Percentiles rank a stretch among this genome's conserved stretches.
These are phyloP conservation scores for Colletotrichum tanaceti DNA, from an alignment of 2,329 filamentous ascomycete genomes.

Conservation along the genomic window DNA sequence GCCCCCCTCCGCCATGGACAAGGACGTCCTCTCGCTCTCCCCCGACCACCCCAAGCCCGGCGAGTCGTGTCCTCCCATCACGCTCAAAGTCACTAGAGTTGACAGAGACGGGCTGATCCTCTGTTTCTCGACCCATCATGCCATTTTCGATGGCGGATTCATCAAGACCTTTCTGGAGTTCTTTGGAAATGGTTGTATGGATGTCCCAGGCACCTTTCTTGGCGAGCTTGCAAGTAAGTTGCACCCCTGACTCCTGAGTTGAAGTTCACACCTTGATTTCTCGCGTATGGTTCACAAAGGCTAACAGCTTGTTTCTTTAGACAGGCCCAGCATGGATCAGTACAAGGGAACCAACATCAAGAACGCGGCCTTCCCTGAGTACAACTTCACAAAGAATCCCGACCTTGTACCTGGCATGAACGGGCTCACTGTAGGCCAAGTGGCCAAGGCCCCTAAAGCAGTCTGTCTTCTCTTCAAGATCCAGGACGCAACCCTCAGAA, in stretches of 20 bases:
- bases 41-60: slow-evolving; percentile 28
- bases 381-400: slow-evolving; percentile 7
- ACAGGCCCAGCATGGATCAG: background rate
- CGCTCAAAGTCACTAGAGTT: slow-evolving; percentile 9
- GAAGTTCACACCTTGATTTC: background rate
- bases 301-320: background rate
- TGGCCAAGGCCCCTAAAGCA: background rate
- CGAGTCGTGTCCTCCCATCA: slow-evolving; percentile 27
- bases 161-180: slow-evolving; percentile 29
- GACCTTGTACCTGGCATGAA: background rate
- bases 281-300: too few relatives aligned
- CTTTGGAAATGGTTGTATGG: slow-evolving; percentile 2
- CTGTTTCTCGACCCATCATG: slow-evolving; percentile 55
- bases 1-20: slow-evolving; percentile 24
- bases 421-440: background rate
- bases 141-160: slow-evolving; percentile 45
- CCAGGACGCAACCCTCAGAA: background rate
- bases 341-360: background rate
- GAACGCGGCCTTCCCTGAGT: background rate
- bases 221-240: background rate
- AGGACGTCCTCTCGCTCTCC: slow-evolving; percentile 25
- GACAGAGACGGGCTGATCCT: slow-evolving; percentile 5
- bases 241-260: too few relatives aligned
- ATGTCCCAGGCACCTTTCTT: background rate
- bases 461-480: slow-evolving; percentile 9